Evolutionary conservation across 1,139 yeast genomes (phyloP), one percentile per base, ranked within the genome.

Genomic region (Zhuliangozyma blackwelliae): DNA sequence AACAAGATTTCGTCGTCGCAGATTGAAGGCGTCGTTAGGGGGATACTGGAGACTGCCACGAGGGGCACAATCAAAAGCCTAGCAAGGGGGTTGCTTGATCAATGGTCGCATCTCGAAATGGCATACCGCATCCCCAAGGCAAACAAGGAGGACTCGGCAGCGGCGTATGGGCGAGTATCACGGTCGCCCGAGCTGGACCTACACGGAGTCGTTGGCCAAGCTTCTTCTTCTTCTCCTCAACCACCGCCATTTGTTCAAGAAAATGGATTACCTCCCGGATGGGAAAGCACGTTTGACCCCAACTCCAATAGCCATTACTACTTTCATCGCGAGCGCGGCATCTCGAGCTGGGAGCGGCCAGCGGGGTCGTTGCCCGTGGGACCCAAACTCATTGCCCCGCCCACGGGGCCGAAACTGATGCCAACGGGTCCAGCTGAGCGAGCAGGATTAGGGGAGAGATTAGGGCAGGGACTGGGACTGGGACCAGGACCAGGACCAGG

Each of bases 1-100:
- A 89, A 88, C 59, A 84, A 88, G 51, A 84, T 92, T 41, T 74
- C 80, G n/a, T 77, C 83, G 38, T 81, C 94, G 13, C 82, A 80
- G 49, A 80, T 92, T 38, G 96, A 87, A 50, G 71, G 72, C 29
- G 75, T 79, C 13, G 75, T 89, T 6, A 57, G 64, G 35, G 70
- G 67, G 4, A 56, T 88, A 25, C 37, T 51, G 56, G 8, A 63
- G 61, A 16, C 16, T 16, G 16, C 16, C 16, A 16, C 16, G 16
- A 16, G 16, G 16, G 16, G 16, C 4, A 3, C 16, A 16, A 56
- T 79, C 20, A 52, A 52, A 28, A 36, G 37, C 1, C 55, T 69
- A 29, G 72, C 84, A 2, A 44, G 57, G 7, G 55, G 59, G 8
- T 61, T 92, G 33, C 52, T 87, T 21, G 65, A 68, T 1, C 82